Conservation (phyloP, 441 rosid species). For the Bocquillonia castaneifolia region DNA sequence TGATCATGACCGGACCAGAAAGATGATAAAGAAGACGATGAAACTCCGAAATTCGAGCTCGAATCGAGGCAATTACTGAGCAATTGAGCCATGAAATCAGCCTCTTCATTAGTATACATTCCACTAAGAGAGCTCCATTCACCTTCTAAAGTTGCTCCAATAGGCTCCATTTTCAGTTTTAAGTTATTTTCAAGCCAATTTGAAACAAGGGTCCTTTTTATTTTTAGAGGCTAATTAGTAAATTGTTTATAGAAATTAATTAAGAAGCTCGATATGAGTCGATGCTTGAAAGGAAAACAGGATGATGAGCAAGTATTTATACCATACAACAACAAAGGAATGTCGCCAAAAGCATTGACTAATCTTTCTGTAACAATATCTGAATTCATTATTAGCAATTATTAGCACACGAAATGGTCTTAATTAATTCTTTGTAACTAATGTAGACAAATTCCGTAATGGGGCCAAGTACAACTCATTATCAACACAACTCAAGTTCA, state of each 20-base stretch:
- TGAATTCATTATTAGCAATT: constrained; percentile 22
- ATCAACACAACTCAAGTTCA: constrained; percentile 17
- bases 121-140: constrained; percentile 62
- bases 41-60: constrained; percentile 19
- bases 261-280: constrained; percentile 11
- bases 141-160: constrained; percentile 41
- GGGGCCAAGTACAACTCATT: constrained; percentile 44
- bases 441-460: constrained; percentile 14
- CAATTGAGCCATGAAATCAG: constrained; percentile 67
- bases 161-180: constrained; percentile 39
- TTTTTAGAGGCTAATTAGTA: no score
- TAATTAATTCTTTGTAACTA: constrained; percentile 18
- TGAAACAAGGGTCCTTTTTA: background rate
- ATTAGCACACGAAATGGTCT: constrained; percentile 17
- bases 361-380: constrained; percentile 21
- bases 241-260: background rate
- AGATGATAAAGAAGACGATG: constrained; percentile 24
- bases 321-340: constrained; percentile 23
- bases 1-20: constrained; percentile 35
- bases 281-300: constrained; percentile 26
- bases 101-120: constrained; percentile 52
- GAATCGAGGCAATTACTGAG: constrained; percentile 37
- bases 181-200: background rate
- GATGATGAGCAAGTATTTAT: constrained; percentile 26
- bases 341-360: constrained; percentile 29